Base-by-base conservation (phyloP, 2,329 filamentous ascomycete species). In the Colletotrichum musicola region DNA sequence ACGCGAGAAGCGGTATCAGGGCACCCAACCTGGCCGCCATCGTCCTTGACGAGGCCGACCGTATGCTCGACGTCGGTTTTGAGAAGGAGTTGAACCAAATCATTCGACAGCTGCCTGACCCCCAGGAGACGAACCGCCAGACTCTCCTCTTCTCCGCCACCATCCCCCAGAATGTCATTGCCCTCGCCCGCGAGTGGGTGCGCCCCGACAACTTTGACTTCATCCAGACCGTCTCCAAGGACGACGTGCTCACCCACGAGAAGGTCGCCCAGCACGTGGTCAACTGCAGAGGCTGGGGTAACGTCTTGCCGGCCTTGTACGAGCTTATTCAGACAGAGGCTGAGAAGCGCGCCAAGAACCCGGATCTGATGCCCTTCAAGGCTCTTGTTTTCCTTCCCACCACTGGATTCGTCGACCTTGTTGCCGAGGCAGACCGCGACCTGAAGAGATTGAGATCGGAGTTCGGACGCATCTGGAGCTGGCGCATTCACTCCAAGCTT, bases 91-190 rank as follows among this genome's bases (percentile, higher is more conserved):
- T 95, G 58, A 80, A 84, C 57, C 78, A 87, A 1, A 93, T 95
- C 63, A 81, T 89, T 64, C 68, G 77, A 0, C 76, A 81, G 50
- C 85, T 98, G 10, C 95, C 95, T 3, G 81, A 86, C 54, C 86
- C 87, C 6, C 74, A 78, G 0, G 80, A 90, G 60, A 88, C 91
- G 69, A 86, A 92, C 62, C 90, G 95, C 57, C 96, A 99, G 80
- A 98, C 95, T 6, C 89, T 99, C 75, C 91, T 99, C 80, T 98
- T 97, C 79, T 98, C 95, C 14, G 96, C 96, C 51, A 99, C 96
- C 12, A 92, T 99, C 38, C 94, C 95, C 53, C 86, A 87, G 68
- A 89, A 94, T 71, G 95, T 99, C 51, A 90, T 97, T 73, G 82
- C 87, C 50, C 87, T 98, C 56, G 95, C 97, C 47, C 88, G 91